Percentiles rank a stretch among this genome's conserved stretches.
Conservation (phyloP, 1,139 yeast species). For the Scheffersomyces titani region DNA sequence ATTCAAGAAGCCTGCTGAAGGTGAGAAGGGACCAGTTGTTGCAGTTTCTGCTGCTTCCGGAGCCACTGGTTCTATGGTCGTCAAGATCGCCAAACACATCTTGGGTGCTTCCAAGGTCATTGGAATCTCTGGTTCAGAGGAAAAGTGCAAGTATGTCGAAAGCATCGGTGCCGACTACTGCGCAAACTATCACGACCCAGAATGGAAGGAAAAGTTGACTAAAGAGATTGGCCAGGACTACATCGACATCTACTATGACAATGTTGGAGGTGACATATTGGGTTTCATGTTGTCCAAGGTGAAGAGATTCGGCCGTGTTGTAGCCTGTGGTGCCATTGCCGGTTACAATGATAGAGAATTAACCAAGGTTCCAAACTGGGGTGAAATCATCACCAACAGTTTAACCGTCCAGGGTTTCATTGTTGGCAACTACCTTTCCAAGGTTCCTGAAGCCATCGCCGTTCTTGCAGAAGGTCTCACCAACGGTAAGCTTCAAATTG, state of each 20-base stretch:
- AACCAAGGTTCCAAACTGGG: constrained; percentile 38
- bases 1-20: constrained; percentile 25
- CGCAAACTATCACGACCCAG: constrained; percentile 54
- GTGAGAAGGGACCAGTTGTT: constrained; percentile 36
- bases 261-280: constrained; percentile 25
- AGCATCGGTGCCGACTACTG: constrained; percentile 55
- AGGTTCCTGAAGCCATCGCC: constrained; percentile 37
- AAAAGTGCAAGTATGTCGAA: constrained; percentile 56
- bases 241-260: constrained; percentile 38
- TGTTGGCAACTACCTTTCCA: constrained; percentile 34
- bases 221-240: constrained; percentile 46
- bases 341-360: constrained; percentile 35
- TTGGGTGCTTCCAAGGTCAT: constrained; percentile 57
- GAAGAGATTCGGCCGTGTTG: constrained; percentile 22
- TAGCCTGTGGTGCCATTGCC: constrained; percentile 33
- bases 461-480: constrained; percentile 34
- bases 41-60: constrained; percentile 70
- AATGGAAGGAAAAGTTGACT: constrained; percentile 42
- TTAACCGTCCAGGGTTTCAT: constrained; percentile 52
- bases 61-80: constrained; percentile 65
- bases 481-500: constrained; percentile 41
- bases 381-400: constrained; percentile 46
- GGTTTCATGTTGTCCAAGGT: constrained; percentile 18
- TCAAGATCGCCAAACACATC: constrained; percentile 58
- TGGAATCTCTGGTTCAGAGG: constrained; percentile 65